A percentile compares a stretch with the other conserved stretches of the same genome.
These are phyloP conservation scores for Yamadazyma membranifaciens DNA, from an alignment of 1,139 yeast genomes.

Conservation along the genomic window DNA sequence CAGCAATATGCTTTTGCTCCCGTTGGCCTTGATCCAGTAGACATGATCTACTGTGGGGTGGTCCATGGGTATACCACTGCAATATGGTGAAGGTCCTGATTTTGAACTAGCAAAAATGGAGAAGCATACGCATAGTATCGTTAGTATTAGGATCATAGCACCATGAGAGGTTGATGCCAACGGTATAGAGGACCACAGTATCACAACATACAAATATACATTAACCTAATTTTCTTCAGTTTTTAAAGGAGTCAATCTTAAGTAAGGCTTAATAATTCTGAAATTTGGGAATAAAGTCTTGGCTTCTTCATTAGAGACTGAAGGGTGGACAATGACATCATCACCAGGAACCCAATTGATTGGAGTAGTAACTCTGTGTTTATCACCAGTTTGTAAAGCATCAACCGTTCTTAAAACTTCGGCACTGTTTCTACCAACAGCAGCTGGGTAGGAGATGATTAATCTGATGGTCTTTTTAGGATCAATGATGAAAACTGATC, in stretches of 20 bases:
- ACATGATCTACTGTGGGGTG: too few relatives aligned
- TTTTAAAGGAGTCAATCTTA: constrained; percentile 42
- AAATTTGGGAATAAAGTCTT: constrained; percentile 71
- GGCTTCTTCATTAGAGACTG: constrained; percentile 77
- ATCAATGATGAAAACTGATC: constrained; percentile 86
- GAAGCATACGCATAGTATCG: too few relatives aligned
- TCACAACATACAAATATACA: neutral
- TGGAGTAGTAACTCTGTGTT: constrained; percentile 81
- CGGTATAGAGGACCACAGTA: neutral
- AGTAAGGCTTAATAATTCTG: constrained; percentile 76
- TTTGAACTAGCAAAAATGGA: too few relatives aligned
- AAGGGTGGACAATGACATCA: constrained; percentile 87
- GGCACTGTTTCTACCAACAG: constrained; percentile 86
- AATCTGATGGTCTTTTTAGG: constrained; percentile 83
- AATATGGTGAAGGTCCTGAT: too few relatives aligned
- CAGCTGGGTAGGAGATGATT: constrained; percentile 83
- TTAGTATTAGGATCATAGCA: neutral
- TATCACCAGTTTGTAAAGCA: constrained; percentile 79
- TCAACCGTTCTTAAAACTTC: constrained; percentile 87
- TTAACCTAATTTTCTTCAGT: constrained; percentile 9
- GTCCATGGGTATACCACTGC: too few relatives aligned
- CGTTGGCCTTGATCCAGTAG: too few relatives aligned
- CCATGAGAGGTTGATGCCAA: too few relatives aligned
- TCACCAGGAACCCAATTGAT: constrained; percentile 73
- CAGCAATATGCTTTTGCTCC: too few relatives aligned